Evolutionary conservation across 148 eudicot species (phyloP).

Genomic region (Rhododendron williamsianum): DNA sequence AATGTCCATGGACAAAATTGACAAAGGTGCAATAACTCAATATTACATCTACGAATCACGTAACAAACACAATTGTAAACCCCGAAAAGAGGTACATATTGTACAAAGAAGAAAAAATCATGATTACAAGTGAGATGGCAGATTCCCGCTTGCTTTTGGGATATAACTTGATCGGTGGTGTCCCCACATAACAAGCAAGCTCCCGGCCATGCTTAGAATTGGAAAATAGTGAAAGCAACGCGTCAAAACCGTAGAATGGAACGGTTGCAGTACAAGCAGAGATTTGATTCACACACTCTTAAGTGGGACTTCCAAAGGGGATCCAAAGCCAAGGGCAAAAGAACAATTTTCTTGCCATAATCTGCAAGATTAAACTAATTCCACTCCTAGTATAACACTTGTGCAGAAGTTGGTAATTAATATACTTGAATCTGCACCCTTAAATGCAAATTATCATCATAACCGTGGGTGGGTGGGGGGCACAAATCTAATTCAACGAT

Average conservation of each 20-base stretch:
- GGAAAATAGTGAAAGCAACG: slow-evolving; percentile 2
- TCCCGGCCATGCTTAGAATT: neutral
- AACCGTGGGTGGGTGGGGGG: neutral
- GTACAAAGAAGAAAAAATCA: neutral
- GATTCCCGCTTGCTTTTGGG: neutral
- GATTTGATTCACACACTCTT: neutral
- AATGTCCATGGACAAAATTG: neutral
- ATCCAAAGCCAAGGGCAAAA: neutral
- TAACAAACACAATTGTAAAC: neutral
- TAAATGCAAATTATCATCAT: neutral
- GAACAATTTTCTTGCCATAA: neutral
- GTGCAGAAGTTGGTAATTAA: neutral
- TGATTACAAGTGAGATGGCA: neutral
- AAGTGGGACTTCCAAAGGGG: neutral
- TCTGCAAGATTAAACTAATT: neutral
- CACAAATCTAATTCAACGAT: neutral
- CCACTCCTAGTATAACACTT: neutral
- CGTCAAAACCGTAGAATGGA: slow-evolving; percentile 1
- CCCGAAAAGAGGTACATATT: neutral
- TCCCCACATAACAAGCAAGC: neutral
- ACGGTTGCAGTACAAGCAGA: slow-evolving; percentile 5
- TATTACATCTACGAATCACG: neutral
- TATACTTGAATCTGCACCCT: slow-evolving; percentile 3
- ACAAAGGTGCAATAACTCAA: neutral
- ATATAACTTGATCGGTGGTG: neutral